Base-by-base conservation (phyloP, 2,329 filamentous ascomycete genomes). In the Pseudophaeomoniella oleicola region DNA sequence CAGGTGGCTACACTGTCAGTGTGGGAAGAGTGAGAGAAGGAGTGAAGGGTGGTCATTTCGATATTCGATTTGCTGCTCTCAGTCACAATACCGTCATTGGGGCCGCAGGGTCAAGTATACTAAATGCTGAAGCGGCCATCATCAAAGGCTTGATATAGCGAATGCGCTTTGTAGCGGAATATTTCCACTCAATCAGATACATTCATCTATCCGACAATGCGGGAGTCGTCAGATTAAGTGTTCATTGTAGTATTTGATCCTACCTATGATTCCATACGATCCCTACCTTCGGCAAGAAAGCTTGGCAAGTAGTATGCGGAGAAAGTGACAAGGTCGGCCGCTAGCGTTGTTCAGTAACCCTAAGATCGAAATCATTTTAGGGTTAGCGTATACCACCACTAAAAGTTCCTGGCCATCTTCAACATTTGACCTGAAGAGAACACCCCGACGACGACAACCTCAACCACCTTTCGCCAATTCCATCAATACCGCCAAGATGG, bases 31-130 rank as follows among this genome's bases (percentile, higher is more conserved):
- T 94, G 17, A 67, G 90, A 33, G 78, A 88, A 57, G 87, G 94
- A 50, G 81, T 84, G 48, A 48, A 57, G 31, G 81, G 78, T 44
- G 84, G 83, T 14, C 80, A 94, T 46, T 94, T 94, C 51, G 90
- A 96, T 54, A 72, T 96, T 55, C 87, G 92, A 58, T 96, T 96
- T 59, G 87, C 90, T 43, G 85, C 86, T 16, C 65, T 96, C 48
- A 94, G 84, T 54, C 90, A 96, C 53, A 83, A 83, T 53, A 82
- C 88, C 42, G 81, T 98, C 38, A 88, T 98, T 55, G 88, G 88
- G 46, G 90, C 90, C 19, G 87, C 88, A n/a, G 90, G 90, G 9
- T 92, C 85, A 2, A 93, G 84, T 19, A 94, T 96, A 60, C 60
- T 96, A 49, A 96, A 96, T 52, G 86, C 87, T 17, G 88, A 94